Conservation (phyloP, 345 rosid species). For the Citrus hindsii region DNA sequence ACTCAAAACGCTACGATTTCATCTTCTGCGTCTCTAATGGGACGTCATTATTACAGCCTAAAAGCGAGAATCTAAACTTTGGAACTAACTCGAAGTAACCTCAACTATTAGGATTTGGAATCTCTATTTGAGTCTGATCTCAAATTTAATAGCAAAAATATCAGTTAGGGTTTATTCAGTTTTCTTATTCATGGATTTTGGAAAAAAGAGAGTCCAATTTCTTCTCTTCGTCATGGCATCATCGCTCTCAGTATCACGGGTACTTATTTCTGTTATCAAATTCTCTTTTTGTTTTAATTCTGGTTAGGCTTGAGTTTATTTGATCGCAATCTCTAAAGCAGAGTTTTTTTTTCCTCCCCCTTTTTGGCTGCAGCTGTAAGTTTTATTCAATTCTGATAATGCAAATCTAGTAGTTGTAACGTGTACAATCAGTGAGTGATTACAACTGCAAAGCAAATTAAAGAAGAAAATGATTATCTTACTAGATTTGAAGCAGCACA, state of each 20-base stretch:
- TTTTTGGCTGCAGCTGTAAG: no score
- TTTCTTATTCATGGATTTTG: slow-evolving; percentile 49
- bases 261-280: slow-evolving; percentile 8
- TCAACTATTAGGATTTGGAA: not conserved
- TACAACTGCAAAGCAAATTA: not conserved
- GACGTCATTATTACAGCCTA: not conserved
- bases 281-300: not conserved
- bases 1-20: not conserved
- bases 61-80: not conserved
- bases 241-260: slow-evolving; percentile 71
- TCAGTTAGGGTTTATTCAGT: not conserved
- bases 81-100: not conserved
- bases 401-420: no score
- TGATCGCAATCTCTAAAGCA: no score
- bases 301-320: no score
- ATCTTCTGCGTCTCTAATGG: not conserved
- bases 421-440: no score
- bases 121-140: not conserved
- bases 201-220: slow-evolving; percentile 44
- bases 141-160: not conserved
- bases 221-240: slow-evolving; percentile 49
- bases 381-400: no score
- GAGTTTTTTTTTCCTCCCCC: no score
- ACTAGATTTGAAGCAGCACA: not conserved
- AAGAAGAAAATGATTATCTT: not conserved